Evolutionary conservation across 768 basidiomycete genomes (phyloP).

Genomic region (Xerocomus spinulosus): DNA sequence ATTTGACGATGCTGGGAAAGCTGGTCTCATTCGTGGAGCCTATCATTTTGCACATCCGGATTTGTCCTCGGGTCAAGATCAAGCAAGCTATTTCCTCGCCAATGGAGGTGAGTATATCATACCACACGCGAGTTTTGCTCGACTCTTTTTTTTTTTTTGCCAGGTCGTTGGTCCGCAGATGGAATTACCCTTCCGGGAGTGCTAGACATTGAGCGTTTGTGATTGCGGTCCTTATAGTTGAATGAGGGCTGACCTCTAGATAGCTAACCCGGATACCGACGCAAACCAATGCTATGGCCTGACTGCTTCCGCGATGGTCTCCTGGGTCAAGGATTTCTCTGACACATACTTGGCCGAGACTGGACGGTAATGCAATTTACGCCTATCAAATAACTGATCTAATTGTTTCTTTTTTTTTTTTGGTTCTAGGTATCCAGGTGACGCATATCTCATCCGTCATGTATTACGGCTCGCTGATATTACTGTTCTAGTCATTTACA

Average conservation of each 20-base stretch:
- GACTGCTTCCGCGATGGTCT: conserved; percentile 51
- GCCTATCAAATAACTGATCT: background rate
- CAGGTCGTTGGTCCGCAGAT: conserved; percentile 52
- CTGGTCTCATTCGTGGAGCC: conserved; percentile 53
- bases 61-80: conserved; percentile 48
- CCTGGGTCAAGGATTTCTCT: conserved; percentile 61
- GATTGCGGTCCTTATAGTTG: background rate
- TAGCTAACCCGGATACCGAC: conserved; percentile 50
- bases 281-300: conserved; percentile 54
- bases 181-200: conserved; percentile 61
- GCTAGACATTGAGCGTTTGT: conserved; percentile 58
- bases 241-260: background rate
- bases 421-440: conserved; percentile 39
- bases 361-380: conserved; percentile 34
- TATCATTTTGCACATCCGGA: conserved; percentile 62
- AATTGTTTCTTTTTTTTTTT: background rate
- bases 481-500: conserved; percentile 47
- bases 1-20: conserved; percentile 53
- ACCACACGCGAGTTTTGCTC: background rate
- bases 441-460: conserved; percentile 2
- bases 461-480: background rate
- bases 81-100: conserved; percentile 55
- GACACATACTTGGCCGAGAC: conserved; percentile 49
- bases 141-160: no score
- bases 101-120: conserved; percentile 41